phyloP scores from a whole-genome alignment of 1,139 yeast genomes.

The Blastobotrys malaysiensis region DNA sequence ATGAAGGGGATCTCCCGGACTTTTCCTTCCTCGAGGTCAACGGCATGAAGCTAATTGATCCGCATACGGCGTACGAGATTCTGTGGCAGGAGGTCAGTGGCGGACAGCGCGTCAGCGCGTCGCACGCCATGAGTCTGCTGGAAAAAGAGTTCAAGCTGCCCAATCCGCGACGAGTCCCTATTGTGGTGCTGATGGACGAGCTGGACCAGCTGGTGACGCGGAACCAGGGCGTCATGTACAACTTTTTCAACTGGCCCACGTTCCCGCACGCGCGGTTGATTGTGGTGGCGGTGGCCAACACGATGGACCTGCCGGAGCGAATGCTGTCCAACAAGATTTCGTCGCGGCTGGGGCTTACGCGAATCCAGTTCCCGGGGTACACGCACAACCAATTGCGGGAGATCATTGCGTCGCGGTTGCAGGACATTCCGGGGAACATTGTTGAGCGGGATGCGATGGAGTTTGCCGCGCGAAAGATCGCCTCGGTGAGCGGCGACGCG shows the following conservation, averaged over 20 bases:
- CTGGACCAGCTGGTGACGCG: constrained; percentile 85
- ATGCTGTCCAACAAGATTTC: constrained; percentile 82
- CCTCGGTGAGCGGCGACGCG: constrained; percentile 97
- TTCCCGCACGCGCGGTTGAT: constrained; percentile 71
- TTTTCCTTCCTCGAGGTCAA: constrained; percentile 83
- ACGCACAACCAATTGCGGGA: constrained; percentile 70
- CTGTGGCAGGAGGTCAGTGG: constrained; percentile 75
- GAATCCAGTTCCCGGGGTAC: constrained; percentile 87
- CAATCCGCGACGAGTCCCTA: constrained; percentile 42
- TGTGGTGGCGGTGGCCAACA: constrained; percentile 91
- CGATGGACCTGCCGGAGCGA: constrained; percentile 95
- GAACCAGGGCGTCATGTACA: constrained; percentile 85
- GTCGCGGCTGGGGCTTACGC: constrained; percentile 80
- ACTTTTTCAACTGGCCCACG: constrained; percentile 97
- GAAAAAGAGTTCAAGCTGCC: constrained; percentile 47
- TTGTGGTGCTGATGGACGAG: constrained; percentile 84
- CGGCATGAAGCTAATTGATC: constrained; percentile 80
- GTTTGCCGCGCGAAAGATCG: constrained; percentile 89
- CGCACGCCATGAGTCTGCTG: constrained; percentile 54
- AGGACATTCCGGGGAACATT: constrained; percentile 38
- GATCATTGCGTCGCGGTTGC: constrained; percentile 69
- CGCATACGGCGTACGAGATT: constrained; percentile 77
- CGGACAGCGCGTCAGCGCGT: constrained; percentile 50
- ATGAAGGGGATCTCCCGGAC: constrained; percentile 44
- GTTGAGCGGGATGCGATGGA: constrained; percentile 75